Percentiles rank a stretch among this genome's conserved stretches.
These are phyloP conservation scores for Diutina neorugosa DNA, from an alignment of 1,139 yeast species.

Conservation along the genomic window DNA sequence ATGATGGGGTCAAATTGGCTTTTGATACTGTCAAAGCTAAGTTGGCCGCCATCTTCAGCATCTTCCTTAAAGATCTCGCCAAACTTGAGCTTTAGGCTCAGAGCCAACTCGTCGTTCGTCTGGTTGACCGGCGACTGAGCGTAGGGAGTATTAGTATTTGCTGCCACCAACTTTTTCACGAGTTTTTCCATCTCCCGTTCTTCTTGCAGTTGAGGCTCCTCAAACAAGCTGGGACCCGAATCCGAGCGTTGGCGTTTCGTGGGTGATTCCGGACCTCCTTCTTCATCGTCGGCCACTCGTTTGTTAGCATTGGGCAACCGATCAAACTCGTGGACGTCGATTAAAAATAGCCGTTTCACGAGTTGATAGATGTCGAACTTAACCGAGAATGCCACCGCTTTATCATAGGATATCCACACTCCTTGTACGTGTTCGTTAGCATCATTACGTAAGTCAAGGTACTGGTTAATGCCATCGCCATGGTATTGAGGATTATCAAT, in stretches of 20 bases:
- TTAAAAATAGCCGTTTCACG: slow-evolving; percentile 26
- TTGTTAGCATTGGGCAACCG: slow-evolving; percentile 15
- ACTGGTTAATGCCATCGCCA: slow-evolving; percentile 14
- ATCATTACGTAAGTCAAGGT: slow-evolving; percentile 20
- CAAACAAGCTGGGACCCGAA: neutral
- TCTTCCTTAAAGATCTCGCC: slow-evolving; percentile 14
- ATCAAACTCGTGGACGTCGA: slow-evolving; percentile 36
- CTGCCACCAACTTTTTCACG: slow-evolving; percentile 5
- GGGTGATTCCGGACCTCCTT: slow-evolving; percentile 4
- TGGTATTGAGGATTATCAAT: slow-evolving; percentile 20
- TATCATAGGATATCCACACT: slow-evolving; percentile 34
- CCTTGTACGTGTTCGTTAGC: slow-evolving; percentile 20
- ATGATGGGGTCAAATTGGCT: slow-evolving; percentile 11
- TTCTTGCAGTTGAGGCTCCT: neutral
- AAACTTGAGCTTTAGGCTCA: slow-evolving; percentile 43
- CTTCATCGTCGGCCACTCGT: slow-evolving; percentile 5
- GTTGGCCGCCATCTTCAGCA: slow-evolving; percentile 8
- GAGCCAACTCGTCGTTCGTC: slow-evolving; percentile 20
- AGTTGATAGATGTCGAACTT: slow-evolving; percentile 31
- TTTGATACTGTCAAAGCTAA: slow-evolving; percentile 9
- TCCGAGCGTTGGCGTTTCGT: slow-evolving; percentile 7
- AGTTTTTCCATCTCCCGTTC: neutral
- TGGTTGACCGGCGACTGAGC: slow-evolving; percentile 36
- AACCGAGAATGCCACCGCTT: slow-evolving; percentile 28
- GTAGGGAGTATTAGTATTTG: slow-evolving; percentile 30